phyloP scores from a whole-genome alignment of 2,329 filamentous ascomycete species.

The Fusarium sp. region DNA sequence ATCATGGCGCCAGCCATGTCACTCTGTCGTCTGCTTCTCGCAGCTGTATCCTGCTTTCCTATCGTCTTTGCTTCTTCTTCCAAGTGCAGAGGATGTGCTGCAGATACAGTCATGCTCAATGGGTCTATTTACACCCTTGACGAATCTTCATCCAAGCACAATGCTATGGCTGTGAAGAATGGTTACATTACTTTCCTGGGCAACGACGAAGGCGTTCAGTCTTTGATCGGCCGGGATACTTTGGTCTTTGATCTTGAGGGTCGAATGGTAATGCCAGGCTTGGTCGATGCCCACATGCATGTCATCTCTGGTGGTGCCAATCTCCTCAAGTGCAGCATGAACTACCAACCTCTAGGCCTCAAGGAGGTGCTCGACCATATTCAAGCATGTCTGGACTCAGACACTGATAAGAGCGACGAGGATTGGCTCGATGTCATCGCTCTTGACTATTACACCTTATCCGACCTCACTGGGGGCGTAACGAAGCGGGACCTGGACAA shows the following conservation, averaged over 20 bases:
- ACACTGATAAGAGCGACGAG: not conserved
- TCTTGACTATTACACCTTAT: not conserved
- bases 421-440: not conserved
- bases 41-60: not conserved
- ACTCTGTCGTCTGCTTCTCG: not conserved
- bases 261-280: not conserved
- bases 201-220: not conserved
- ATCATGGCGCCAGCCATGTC: not conserved
- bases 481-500: not conserved
- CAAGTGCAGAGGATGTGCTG: not conserved
- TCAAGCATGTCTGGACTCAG: not conserved
- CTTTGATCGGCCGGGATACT: not conserved
- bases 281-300: not conserved
- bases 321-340: not conserved
- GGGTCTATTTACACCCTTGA: not conserved
- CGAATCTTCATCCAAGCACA: not conserved
- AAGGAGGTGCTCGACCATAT: not conserved
- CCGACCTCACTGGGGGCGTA: not conserved
- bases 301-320: not conserved
- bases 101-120: not conserved
- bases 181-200: not conserved
- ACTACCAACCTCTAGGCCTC: not conserved
- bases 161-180: not conserved
- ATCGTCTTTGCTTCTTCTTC: not conserved
- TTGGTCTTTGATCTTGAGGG: not conserved